Conservation (phyloP, 1,284 basidiomycete species). For the Cryptococcus sp. region DNA sequence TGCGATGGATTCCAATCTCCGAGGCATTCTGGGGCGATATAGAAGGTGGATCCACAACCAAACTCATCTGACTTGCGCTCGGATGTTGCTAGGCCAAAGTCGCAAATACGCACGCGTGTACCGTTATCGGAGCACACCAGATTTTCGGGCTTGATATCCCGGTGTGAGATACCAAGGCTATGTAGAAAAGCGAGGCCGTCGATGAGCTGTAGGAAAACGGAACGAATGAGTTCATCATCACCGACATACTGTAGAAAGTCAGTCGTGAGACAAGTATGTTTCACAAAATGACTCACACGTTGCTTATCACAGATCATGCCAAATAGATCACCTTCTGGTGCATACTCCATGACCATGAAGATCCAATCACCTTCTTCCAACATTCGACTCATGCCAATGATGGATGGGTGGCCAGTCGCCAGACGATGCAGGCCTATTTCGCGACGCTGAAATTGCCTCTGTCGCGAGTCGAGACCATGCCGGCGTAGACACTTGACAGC, state of each 20-base stretch:
- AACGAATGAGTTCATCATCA: conserved; percentile 75
- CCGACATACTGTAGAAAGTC: conserved; percentile 59
- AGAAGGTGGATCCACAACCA: conserved; percentile 57
- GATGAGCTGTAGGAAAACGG: conserved; percentile 85
- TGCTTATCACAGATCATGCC: conserved; percentile 62
- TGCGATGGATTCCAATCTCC: conserved; percentile 58
- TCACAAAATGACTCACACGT: conserved; percentile 32
- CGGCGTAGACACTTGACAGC: conserved; percentile 84
- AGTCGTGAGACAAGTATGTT: no score
- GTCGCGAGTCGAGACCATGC: conserved; percentile 62
- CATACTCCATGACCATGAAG: conserved; percentile 63
- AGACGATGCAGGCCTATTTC: conserved; percentile 61
- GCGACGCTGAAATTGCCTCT: conserved; percentile 69
- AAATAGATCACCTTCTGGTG: conserved; percentile 88
- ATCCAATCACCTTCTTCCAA: conserved; percentile 62
- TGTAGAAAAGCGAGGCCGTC: conserved; percentile 86
- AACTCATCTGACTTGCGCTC: conserved; percentile 85
- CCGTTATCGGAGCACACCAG: conserved; percentile 78
- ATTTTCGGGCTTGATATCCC: conserved; percentile 97
- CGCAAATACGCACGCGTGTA: conserved; percentile 74
- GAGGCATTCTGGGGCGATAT: conserved; percentile 72
- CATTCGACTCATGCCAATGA: conserved; percentile 84
- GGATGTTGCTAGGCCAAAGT: conserved; percentile 89
- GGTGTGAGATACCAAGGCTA: conserved; percentile 73
- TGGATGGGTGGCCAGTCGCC: conserved; percentile 66